Evolutionary conservation across 371 early-diverging fungal species (phyloP).

Genomic region (Zychaea mexicana): DNA sequence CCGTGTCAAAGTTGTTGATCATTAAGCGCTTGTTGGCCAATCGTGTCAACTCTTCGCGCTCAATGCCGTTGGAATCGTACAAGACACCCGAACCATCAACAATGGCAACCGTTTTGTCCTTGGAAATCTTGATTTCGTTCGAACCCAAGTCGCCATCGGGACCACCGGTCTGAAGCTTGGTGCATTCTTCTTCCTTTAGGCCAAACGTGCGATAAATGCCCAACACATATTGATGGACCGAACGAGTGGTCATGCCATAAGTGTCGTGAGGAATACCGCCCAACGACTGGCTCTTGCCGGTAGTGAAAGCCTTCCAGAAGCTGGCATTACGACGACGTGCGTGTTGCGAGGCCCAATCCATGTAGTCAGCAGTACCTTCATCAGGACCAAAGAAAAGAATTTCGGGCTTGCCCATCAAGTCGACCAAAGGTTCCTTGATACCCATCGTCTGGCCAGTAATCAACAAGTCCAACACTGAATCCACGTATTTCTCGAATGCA

Average conservation of each 20-base stretch:
- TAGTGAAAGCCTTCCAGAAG: slow-evolving; percentile 99
- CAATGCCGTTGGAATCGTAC: slow-evolving; percentile 89
- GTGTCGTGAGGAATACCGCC: slow-evolving; percentile 98
- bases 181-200: slow-evolving; percentile 75
- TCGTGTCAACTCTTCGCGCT: slow-evolving; percentile 83
- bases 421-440: slow-evolving; percentile 95
- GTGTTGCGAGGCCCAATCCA: slow-evolving; percentile 99
- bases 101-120: slow-evolving; percentile 92
- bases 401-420: slow-evolving; percentile 87
- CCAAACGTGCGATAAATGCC: slow-evolving; percentile 92
- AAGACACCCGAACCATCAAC: slow-evolving; percentile 97
- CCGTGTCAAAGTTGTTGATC: slow-evolving; percentile 86
- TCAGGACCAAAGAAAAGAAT: slow-evolving; percentile 99
- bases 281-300: slow-evolving; percentile 93
- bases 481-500: slow-evolving; percentile 99
- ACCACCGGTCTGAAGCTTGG: slow-evolving; percentile 97
- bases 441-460: slow-evolving; percentile 93
- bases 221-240: slow-evolving; percentile 97
- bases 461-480: slow-evolving; percentile 90
- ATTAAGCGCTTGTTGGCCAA: slow-evolving; percentile 84
- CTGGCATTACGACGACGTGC: slow-evolving; percentile 88
- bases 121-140: slow-evolving; percentile 97
- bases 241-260: slow-evolving; percentile 98
- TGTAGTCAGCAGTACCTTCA: slow-evolving; percentile 97
- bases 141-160: slow-evolving; percentile 98